Conservation (phyloP, 1,284 basidiomycete species). For the Ceratobasidium sp. region DNA sequence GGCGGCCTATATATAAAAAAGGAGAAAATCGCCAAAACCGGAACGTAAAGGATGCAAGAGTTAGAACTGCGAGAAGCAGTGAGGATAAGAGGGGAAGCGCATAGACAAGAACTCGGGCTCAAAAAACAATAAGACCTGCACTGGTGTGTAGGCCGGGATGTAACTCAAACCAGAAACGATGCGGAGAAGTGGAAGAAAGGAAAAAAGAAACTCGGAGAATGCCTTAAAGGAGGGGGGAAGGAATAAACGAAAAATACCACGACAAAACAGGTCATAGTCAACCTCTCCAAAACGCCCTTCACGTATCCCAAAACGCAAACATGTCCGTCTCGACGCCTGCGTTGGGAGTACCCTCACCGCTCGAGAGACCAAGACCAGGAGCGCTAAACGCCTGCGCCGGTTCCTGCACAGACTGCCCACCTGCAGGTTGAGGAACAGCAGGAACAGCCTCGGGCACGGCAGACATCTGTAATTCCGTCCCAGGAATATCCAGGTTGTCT, state of each 20-base stretch:
- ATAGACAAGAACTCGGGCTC: neutral
- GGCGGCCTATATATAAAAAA: slow-evolving; percentile 32
- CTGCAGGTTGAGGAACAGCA: neutral
- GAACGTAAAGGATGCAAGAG: neutral
- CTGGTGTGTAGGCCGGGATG: slow-evolving; percentile 5
- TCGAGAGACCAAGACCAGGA: slow-evolving; percentile 26
- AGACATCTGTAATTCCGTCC: slow-evolving; percentile 2
- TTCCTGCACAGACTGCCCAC: neutral
- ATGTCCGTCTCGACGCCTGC: slow-evolving; percentile 21
- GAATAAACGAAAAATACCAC: slow-evolving; percentile 9
- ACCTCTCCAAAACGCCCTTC: neutral
- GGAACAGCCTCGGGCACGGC: neutral
- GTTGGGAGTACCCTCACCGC: slow-evolving; percentile 36
- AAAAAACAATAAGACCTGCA: slow-evolving; percentile 38
- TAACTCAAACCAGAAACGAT: slow-evolving; percentile 5
- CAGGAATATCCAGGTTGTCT: neutral
- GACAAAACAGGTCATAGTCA: neutral
- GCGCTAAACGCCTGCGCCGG: neutral
- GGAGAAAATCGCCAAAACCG: neutral
- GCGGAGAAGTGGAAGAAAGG: neutral
- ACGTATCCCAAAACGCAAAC: slow-evolving; percentile 39
- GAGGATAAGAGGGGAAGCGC: neutral
- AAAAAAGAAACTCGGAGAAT: neutral
- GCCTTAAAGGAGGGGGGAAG: neutral
- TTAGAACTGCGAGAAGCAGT: slow-evolving; percentile 14